phyloP scores from a whole-genome alignment of 2,329 filamentous ascomycete genomes.

The Xylariaceae sp. region DNA sequence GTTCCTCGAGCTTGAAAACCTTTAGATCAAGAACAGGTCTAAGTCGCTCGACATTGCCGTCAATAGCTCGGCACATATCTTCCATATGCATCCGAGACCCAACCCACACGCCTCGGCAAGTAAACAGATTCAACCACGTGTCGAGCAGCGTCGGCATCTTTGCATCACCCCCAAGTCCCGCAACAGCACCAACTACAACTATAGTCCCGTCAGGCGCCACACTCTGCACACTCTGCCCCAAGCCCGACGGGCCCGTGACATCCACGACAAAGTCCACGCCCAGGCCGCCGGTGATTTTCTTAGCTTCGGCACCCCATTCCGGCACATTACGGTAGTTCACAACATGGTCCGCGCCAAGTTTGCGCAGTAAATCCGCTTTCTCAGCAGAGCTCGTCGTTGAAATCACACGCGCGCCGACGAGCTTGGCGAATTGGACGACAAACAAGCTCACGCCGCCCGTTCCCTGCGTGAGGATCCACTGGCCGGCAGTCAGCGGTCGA shows the following conservation, averaged over 20 bases:
- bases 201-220: constrained; percentile 41
- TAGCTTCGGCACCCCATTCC: constrained; percentile 38
- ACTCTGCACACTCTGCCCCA: constrained; percentile 38
- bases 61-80: constrained; percentile 48
- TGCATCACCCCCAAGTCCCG: constrained; percentile 19
- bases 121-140: constrained; percentile 37
- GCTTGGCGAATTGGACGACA: constrained; percentile 40
- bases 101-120: constrained; percentile 43
- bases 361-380: constrained; percentile 35
- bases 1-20: constrained; percentile 42
- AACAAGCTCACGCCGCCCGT: constrained; percentile 38
- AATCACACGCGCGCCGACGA: constrained; percentile 50
- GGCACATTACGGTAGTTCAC: constrained; percentile 40
- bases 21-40: constrained; percentile 44
- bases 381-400: constrained; percentile 51
- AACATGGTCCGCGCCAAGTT: constrained; percentile 39
- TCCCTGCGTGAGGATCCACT: constrained; percentile 36
- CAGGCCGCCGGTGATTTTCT: constrained; percentile 31
- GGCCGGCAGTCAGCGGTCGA: constrained; percentile 28
- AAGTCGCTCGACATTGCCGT: constrained; percentile 39
- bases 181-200: constrained; percentile 36
- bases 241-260: constrained; percentile 36
- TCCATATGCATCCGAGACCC: constrained; percentile 47
- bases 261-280: constrained; percentile 44
- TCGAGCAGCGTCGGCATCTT: constrained; percentile 16